Conservation (phyloP, 2,329 filamentous ascomycete species). For the Ascochyta koolunga region DNA sequence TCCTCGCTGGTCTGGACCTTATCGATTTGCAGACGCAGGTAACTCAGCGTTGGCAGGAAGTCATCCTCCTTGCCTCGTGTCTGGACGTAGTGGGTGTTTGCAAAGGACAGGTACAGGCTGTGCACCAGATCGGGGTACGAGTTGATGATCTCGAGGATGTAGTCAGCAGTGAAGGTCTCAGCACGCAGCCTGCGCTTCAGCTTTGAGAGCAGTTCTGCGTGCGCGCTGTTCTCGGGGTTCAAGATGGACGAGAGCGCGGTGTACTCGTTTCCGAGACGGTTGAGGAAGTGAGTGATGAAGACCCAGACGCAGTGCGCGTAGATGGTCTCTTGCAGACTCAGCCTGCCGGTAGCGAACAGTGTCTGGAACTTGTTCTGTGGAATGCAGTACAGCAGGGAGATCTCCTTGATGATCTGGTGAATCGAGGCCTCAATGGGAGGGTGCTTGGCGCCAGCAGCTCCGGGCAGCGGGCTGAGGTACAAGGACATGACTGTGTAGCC, state of each 20-base stretch:
- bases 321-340: constrained; percentile 95
- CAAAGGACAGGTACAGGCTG: constrained; percentile 88
- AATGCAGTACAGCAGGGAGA: constrained; percentile 95
- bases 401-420: constrained; percentile 98
- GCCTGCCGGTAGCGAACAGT: constrained; percentile 81
- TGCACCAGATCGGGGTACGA: constrained; percentile 87
- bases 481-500: constrained; percentile 97
- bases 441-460: constrained; percentile 54
- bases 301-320: constrained; percentile 98
- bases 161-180: constrained; percentile 97
- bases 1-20: constrained; percentile 57
- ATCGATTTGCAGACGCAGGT: constrained; percentile 69
- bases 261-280: constrained; percentile 91
- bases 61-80: constrained; percentile 68
- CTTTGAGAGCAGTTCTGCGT: constrained; percentile 87
- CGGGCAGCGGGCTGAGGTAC: constrained; percentile 78
- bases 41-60: constrained; percentile 73
- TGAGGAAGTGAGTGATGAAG: constrained; percentile 97
- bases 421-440: constrained; percentile 93
- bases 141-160: constrained; percentile 96
- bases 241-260: constrained; percentile 82
- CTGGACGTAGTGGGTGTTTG: constrained; percentile 80
- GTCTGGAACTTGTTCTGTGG: constrained; percentile 95
- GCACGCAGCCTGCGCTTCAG: constrained; percentile 94
- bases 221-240: constrained; percentile 78